These are phyloP conservation scores for Skeletonema grethae DNA, from an alignment of 108 stramenopile genomes.

Conservation along the genomic window DNA sequence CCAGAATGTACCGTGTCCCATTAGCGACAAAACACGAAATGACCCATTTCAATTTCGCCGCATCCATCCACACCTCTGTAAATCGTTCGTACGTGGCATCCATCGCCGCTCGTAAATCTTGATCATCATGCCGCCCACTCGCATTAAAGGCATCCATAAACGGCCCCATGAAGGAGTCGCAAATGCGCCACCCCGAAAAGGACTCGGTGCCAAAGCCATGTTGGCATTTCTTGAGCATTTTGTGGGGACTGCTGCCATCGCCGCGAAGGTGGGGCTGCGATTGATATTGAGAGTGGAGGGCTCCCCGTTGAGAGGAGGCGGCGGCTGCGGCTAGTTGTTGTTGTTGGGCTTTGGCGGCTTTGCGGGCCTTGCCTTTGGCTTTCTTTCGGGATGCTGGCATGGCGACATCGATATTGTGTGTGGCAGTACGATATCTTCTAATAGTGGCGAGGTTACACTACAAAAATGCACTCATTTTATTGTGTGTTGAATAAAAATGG, in stretches of 20 bases:
- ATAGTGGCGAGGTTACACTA: too few species aligned
- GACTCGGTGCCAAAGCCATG: not conserved
- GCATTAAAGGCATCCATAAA: not conserved
- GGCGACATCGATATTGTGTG: not conserved
- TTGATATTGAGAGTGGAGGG: not conserved
- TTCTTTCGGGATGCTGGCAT: not conserved
- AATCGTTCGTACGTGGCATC: not conserved
- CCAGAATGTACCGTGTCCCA: not conserved
- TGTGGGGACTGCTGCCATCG: too few species aligned
- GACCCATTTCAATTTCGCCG: not conserved
- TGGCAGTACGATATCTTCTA: too few species aligned
- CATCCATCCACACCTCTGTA: not conserved
- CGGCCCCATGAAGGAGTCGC: not conserved
- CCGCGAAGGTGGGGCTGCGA: too few species aligned
- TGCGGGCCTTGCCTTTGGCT: slow-evolving; percentile 1
- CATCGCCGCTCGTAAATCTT: not conserved
- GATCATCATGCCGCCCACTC: not conserved
- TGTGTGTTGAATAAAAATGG: too few species aligned
- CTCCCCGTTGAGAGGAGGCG: not conserved
- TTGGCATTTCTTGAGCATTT: not conserved
- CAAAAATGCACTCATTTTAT: too few species aligned
- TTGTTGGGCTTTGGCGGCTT: not conserved
- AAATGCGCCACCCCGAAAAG: not conserved
- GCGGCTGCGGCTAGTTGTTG: not conserved
- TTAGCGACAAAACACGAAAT: not conserved